Conservation (phyloP, 2,329 filamentous ascomycete genomes). For the Xylariaceae sp. region DNA sequence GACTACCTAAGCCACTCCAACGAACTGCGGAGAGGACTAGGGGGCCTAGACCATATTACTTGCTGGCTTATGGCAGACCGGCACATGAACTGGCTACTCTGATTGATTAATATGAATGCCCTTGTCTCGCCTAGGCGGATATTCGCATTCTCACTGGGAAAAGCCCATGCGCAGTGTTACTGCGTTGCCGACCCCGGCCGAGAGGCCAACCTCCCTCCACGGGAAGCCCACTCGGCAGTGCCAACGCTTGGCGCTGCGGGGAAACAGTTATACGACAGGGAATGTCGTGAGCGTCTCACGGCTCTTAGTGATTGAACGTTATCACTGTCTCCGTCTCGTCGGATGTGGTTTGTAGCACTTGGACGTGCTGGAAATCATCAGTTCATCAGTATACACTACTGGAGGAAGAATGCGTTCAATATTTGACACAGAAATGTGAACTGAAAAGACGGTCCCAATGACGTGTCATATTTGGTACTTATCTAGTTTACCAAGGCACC, state of each 20-base stretch:
- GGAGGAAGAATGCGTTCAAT: too few species aligned
- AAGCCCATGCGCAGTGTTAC: conserved; percentile 18
- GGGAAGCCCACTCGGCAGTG: conserved; percentile 29
- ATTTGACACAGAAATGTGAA: too few species aligned
- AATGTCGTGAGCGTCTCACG: not conserved
- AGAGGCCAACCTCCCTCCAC: conserved; percentile 25
- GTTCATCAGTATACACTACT: not conserved
- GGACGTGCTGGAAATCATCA: not conserved
- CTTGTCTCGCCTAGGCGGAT: conserved; percentile 36
- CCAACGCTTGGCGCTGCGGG: conserved; percentile 30
- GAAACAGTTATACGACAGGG: conserved; percentile 9
- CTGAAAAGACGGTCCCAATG: not conserved
- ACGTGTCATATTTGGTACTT: too few species aligned
- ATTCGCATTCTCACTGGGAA: conserved; percentile 36
- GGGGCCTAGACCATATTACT: conserved; percentile 10
- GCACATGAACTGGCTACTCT: conserved; percentile 33
- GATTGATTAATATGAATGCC: conserved; percentile 33
- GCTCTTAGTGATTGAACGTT: not conserved
- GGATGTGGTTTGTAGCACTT: not conserved
- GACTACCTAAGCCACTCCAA: not conserved
- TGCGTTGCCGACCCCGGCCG: conserved; percentile 13
- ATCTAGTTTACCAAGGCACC: conserved; percentile 2
- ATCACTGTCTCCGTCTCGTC: not conserved
- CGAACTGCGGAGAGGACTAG: conserved; percentile 5
- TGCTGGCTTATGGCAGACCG: conserved; percentile 23